Evolutionary conservation across 805 yeast genomes (phyloP), one percentile per base, ranked within the genome.

Genomic region (Candida ovalis): DNA sequence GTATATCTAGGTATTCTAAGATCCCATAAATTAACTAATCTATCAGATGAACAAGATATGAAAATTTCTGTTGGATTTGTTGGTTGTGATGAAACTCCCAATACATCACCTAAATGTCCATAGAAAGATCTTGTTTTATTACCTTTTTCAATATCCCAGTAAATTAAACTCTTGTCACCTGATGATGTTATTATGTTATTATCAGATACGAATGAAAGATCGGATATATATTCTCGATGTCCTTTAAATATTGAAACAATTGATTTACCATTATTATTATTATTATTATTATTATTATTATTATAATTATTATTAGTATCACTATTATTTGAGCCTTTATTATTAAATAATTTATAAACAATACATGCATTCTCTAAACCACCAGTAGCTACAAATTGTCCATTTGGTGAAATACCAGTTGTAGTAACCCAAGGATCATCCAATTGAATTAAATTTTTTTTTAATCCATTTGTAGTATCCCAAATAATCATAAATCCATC

Each of bases 401-500:
- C 83, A 45, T 78, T 75, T 1, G 90, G 88, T 1, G 91, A 78
- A 24, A 80, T 76, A 2, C 84, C 89, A 70, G 95, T 84, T 6
- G 86, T 70, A 44, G 87, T 73, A 0, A 87, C 90, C 87, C 94
- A 89, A 40, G 82, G 85, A 41, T 86, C 86, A 42, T 84, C 88
- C 47, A 90, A 68, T 3, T 82, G 77, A 17, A 90, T 78, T 0
- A 89, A 88, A 46, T 81, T 80, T 46, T 77, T 70, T 60, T 90
- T 91, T 53, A 78, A 70, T 2, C 90, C 91, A 0, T 88, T 77
- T 3, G 76, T 69, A 0, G 88, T 75, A 63, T 90, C 92, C 97
- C 97, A 91, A 19, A 88, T 66, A 35, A 91, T 72, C 72, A 89
- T 72, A 60, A 80, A 86, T 2, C 96, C 96, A 66, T 91, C 97